Conservation (phyloP, 2,329 filamentous ascomycete genomes). For the Curvularia eragrostidis region DNA sequence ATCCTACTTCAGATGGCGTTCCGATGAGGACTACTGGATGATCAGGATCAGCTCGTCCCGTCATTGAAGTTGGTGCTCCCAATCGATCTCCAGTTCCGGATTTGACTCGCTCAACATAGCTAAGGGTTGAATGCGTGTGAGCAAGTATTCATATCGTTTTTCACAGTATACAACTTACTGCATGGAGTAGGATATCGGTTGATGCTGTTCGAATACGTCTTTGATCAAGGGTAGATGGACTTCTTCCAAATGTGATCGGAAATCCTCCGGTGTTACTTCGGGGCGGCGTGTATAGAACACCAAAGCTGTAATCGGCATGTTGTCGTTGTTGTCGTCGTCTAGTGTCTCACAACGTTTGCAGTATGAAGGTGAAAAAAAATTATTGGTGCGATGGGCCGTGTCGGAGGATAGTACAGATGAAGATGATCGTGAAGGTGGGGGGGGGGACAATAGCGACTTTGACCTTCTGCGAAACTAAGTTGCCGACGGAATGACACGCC, state of each 20-base stretch:
- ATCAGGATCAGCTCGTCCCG: conserved; percentile 15
- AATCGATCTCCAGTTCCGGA: conserved; percentile 27
- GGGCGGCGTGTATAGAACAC: conserved; percentile 30
- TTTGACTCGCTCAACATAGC: conserved; percentile 26
- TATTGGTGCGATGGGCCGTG: not conserved
- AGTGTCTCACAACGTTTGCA: not conserved
- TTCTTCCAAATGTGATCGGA: conserved; percentile 25
- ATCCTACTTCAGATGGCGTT: conserved; percentile 22
- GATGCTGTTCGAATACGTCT: conserved; percentile 24
- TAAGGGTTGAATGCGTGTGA: not conserved
- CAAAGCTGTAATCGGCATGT: conserved; percentile 22
- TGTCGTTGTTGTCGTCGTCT: not conserved
- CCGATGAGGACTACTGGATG: conserved; percentile 33
- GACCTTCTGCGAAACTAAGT: not conserved
- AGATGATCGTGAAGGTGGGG: not conserved
- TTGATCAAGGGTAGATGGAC: conserved; percentile 26
- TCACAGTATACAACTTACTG: not conserved
- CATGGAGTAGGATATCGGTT: conserved; percentile 15
- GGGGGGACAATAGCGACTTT: not conserved
- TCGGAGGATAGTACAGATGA: not conserved
- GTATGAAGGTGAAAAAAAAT: not conserved
- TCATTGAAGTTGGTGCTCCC: conserved; percentile 23
- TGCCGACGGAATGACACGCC: conserved; percentile 4
- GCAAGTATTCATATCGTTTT: not conserved
- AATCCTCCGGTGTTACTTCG: conserved; percentile 26